Base-by-base conservation (phyloP, 768 basidiomycete species). In the Pholiota microspora region DNA sequence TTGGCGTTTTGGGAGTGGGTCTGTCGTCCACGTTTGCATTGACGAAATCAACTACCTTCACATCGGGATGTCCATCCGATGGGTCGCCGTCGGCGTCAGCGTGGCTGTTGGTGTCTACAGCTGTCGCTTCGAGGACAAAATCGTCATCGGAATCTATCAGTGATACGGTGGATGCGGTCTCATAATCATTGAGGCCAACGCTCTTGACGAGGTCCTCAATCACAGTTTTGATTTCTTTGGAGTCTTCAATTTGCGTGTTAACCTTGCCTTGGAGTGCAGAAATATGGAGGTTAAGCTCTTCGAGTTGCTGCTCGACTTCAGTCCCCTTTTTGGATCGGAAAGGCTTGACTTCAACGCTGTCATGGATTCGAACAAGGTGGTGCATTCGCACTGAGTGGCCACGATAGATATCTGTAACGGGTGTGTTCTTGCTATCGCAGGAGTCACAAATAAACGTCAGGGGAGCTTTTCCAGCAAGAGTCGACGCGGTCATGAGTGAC, bases 311-410 rank as follows among this genome's bases (percentile, higher is more conserved):
- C 6, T 54, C 53, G 8, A 54, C 42, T 32, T 54, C 53, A 15
- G 50, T 58, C 27, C 28, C 46, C 52, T n/a, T 29, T 13, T 48
- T 50, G 35, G 25, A 13, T 31, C n/a, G 8, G 16, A 46, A n/a
- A 3, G 57, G 45, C 35, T 54, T 54, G 16, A 58, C 57, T 46
- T 58, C 57, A 12, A 54, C 23, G 25, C 57, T 58, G 49, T 58
- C 53, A 24, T 54, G 36, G 3, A 58, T 58, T 16, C 57, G 53
- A 23, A 58, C 49, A n/a, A 58, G 53, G 12, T 50, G 57, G 32
- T 58, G 57, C 4, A 46, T 31, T 5, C 23, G 40, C 28, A 29
- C 47, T 2, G 51, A 48, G 24, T 48, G 35, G 35, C 15, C 15
- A 15, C 35, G 35, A 15, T n/a, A 8, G 13, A n/a, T 44, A 3